Evolutionary conservation across 2,329 filamentous ascomycete species (phyloP).

Genomic region (Colletotrichum tabaci): DNA sequence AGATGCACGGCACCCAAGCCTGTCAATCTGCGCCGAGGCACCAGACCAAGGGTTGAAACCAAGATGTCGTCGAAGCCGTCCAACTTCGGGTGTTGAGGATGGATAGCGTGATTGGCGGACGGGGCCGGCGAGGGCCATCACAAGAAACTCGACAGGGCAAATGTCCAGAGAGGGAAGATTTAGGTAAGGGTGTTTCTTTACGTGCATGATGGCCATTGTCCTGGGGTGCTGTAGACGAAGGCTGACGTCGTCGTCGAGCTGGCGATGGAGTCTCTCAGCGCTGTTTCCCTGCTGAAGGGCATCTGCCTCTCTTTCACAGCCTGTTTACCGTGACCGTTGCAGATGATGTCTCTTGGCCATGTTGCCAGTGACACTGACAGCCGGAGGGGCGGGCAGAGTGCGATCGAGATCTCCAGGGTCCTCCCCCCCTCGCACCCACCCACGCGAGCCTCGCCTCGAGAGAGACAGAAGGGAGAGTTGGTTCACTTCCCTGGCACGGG

Average conservation of each 20-base stretch:
- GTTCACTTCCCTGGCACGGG: conserved; percentile 27
- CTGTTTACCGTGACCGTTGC: conserved; percentile 5
- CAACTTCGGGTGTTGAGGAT: conserved; percentile 12
- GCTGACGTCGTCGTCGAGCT: conserved; percentile 2
- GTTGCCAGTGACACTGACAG: conserved; percentile 22
- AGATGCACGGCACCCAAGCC: neutral
- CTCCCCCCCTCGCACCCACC: conserved; percentile 1
- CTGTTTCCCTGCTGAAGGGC: neutral
- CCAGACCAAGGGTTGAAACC: conserved; percentile 6
- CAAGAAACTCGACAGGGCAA: neutral
- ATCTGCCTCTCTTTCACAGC: too few relatives aligned
- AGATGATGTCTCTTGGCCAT: conserved; percentile 6
- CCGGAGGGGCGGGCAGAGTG: neutral
- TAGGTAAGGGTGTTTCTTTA: neutral
- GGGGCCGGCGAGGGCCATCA: conserved; percentile 4
- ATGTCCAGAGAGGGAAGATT: neutral
- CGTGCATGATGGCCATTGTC: conserved; percentile 19
- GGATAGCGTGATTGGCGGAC: conserved; percentile 21
- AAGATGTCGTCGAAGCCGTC: conserved; percentile 16
- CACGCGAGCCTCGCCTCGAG: neutral
- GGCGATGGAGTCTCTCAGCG: neutral
- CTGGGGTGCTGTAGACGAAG: neutral
- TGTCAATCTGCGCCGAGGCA: neutral
- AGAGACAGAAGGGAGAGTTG: too few relatives aligned
- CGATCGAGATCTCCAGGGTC: conserved; percentile 40